Conservation (phyloP, 352 stramenopile genomes). For the Globisporangium okanoganense region DNA sequence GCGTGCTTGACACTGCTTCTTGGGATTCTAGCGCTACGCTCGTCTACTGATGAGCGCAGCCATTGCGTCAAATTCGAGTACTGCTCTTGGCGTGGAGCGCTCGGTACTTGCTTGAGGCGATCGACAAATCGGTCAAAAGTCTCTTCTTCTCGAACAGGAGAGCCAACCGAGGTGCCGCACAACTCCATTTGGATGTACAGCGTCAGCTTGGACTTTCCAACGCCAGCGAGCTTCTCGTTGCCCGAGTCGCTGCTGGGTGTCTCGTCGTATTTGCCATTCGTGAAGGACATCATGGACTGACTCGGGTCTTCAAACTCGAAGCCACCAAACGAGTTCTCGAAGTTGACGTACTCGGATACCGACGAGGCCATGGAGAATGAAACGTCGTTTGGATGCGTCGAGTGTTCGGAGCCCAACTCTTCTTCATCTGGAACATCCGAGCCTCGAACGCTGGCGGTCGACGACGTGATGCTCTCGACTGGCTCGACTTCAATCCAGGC, state of each 20-base stretch:
- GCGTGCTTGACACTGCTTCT: conserved; percentile 33
- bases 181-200: conserved; percentile 84
- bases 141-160: conserved; percentile 22
- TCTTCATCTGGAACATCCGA: conserved; percentile 23
- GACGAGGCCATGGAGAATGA: conserved; percentile 59
- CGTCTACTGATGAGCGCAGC: conserved; percentile 61
- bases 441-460: conserved; percentile 32
- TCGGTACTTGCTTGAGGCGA: conserved; percentile 23
- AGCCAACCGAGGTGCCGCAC: conserved; percentile 28
- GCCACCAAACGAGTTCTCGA: conserved; percentile 55
- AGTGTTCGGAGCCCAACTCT: neutral
- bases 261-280: conserved; percentile 14
- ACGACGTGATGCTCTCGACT: conserved; percentile 22
- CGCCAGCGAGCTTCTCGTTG: conserved; percentile 11
- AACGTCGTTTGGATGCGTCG: conserved; percentile 3
- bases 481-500: conserved; percentile 68
- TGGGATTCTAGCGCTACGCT: conserved; percentile 20
- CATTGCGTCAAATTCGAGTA: conserved; percentile 66
- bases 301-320: conserved; percentile 61
- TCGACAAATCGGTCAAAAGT: conserved; percentile 46
- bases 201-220: conserved; percentile 39
- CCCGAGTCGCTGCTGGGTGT: conserved; percentile 3
- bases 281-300: conserved; percentile 26
- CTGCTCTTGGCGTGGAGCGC: conserved; percentile 18
- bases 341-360: conserved; percentile 34